Base-by-base conservation (phyloP, 352 stramenopile species). In the Pythium brachiatum region DNA sequence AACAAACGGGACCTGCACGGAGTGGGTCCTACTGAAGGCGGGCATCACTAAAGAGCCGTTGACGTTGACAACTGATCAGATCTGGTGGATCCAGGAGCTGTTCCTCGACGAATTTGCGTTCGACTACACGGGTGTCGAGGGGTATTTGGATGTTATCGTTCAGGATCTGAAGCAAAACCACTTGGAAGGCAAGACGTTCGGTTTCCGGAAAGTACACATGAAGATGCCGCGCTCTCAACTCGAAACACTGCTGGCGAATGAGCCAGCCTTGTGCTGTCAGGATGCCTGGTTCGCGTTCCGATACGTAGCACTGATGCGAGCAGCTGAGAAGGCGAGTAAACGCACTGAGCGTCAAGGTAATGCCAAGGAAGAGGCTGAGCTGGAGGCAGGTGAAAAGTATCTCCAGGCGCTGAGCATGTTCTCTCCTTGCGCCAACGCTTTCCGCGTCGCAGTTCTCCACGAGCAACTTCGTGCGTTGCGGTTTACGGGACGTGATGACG, bases 41-140 rank as follows among this genome's bases (percentile, higher is more conserved):
- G 34, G 18, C 6, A 16, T 13, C 9, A 39, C 9, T 7, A 3
- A 4, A 2, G 34, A 39, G 13, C 3, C 16, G 7, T 2, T 62
- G 21, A 41, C 53, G 7, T 23, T 66, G 3, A 29, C 50, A 2
- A 15, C 36, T 8, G 59, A 53, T 11, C 36, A 59, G n/a, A 26
- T 27, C 8, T 67, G 52, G 60, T 51, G 39, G 51, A 46, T 61
- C n/a, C 43, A 61, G 1, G 32, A 75, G 34, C 34, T 76, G 34
- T 85, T 82, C 56, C 47, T 85, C 38, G 74, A 79, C 23, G 57
- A 69, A 23, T 72, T 68, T 21, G 48, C 62, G 18, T 81, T 81
- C 41, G 70, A 80, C 26, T 81, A 68, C 55, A 57, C 72, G 2
- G 58, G 77, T 38, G 61, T 85, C 4, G 60, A 70, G 32, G 71